Percentiles rank a stretch among this genome's conserved stretches.
These are phyloP conservation scores for Candida labiduridarum DNA, from an alignment of 1,139 yeast species.

Conservation along the genomic window DNA sequence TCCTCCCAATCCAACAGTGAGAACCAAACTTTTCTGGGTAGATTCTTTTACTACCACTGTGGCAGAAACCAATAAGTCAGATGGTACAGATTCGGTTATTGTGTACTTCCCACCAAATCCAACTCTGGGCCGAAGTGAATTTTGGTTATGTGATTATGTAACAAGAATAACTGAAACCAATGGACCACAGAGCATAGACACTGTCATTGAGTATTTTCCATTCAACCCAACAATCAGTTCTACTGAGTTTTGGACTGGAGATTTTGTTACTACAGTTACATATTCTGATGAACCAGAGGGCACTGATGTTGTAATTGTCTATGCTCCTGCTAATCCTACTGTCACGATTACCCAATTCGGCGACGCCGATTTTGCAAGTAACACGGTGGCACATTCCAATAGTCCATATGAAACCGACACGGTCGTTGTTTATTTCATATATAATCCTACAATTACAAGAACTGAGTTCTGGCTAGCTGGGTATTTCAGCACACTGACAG, in stretches of 20 bases:
- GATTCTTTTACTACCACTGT: slow-evolving; percentile 12
- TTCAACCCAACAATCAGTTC: slow-evolving; percentile 15
- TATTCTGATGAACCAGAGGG: slow-evolving; percentile 12
- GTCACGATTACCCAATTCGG: slow-evolving; percentile 17
- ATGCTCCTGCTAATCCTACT: slow-evolving; percentile 19
- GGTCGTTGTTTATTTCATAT: slow-evolving; percentile 21
- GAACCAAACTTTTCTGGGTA: slow-evolving; percentile 14
- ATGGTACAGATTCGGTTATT: background rate
- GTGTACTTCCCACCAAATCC: slow-evolving; percentile 15
- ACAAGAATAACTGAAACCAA: slow-evolving; percentile 13
- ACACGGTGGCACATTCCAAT: slow-evolving; percentile 14
- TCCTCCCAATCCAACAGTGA: slow-evolving; percentile 18
- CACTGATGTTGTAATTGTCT: slow-evolving; percentile 21
- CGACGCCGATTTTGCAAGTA: background rate
- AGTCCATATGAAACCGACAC: slow-evolving; percentile 6
- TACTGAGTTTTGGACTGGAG: slow-evolving; percentile 16
- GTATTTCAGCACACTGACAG: slow-evolving; percentile 9
- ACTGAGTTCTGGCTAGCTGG: slow-evolving; percentile 16
- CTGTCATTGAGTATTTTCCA: slow-evolving; percentile 23
- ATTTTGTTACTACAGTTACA: slow-evolving; percentile 11
- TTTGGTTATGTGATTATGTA: slow-evolving; percentile 1
- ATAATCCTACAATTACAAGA: slow-evolving; percentile 15
- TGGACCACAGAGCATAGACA: slow-evolving; percentile 17
- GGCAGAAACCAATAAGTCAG: slow-evolving; percentile 10
- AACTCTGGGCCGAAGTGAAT: background rate